phyloP scores from a whole-genome alignment of 306 rosid genomes.

The Vicia faba region DNA sequence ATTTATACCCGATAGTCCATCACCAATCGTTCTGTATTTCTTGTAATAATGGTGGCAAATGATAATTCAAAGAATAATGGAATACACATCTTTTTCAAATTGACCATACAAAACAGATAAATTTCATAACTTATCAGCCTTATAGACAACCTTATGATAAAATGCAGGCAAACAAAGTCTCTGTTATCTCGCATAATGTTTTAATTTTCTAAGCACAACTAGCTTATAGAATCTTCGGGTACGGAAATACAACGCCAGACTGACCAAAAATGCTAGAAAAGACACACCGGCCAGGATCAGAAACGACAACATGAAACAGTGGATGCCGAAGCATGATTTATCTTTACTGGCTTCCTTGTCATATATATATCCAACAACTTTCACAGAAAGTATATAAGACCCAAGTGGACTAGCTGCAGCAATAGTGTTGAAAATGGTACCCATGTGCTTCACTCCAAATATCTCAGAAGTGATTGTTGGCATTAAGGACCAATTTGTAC shows the following conservation, averaged over 20 bases:
- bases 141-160: conserved; percentile 9
- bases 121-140: conserved; percentile 21
- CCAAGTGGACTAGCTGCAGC: conserved; percentile 83
- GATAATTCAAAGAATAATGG: conserved; percentile 25
- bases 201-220: conserved; percentile 54
- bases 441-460: conserved; percentile 81
- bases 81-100: neutral
- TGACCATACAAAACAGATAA: conserved; percentile 1
- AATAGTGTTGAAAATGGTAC: conserved; percentile 83
- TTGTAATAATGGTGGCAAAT: neutral
- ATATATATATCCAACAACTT: conserved; percentile 73
- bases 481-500: conserved; percentile 93
- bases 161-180: conserved; percentile 19
- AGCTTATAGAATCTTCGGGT: conserved; percentile 62
- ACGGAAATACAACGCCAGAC: conserved; percentile 60
- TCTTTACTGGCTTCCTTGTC: conserved; percentile 59
- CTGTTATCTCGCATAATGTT: conserved; percentile 39
- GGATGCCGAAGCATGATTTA: conserved; percentile 60
- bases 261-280: conserved; percentile 60
- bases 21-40: neutral
- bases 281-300: conserved; percentile 70
- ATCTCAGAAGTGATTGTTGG: conserved; percentile 84
- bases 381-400: conserved; percentile 81
- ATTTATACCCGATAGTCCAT: neutral
- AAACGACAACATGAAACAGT: conserved; percentile 75